Percentiles rank a stretch among this genome's conserved stretches.
Evolutionary conservation across 176 grass and related monocot genomes (phyloP).

Genomic region (Rhynchospora tenuis): DNA sequence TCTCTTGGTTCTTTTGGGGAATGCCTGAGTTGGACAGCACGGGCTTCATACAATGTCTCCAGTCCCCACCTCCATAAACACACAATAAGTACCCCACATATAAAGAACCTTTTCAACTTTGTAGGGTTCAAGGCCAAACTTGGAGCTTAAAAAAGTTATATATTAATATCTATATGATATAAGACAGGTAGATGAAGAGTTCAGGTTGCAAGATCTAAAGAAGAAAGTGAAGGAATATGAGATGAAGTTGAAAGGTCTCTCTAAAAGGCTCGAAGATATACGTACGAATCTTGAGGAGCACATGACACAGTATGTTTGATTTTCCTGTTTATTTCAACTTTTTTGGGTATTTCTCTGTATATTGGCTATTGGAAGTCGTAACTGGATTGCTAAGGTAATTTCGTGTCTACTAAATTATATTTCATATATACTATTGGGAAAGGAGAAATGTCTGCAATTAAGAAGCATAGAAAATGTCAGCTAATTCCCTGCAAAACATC

Average conservation of each 20-base stretch:
- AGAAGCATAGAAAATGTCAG: neutral
- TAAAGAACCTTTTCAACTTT: neutral
- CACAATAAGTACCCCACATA: neutral
- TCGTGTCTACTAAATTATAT: neutral
- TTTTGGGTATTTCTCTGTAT: neutral
- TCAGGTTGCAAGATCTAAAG: conserved; percentile 70
- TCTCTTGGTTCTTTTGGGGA: neutral
- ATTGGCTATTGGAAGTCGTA: too few relatives aligned
- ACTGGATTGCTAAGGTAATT: too few relatives aligned
- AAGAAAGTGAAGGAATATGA: conserved; percentile 71
- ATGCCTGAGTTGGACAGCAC: too few relatives aligned
- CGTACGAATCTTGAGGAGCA: conserved; percentile 59
- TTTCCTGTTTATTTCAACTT: neutral
- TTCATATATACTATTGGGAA: neutral
- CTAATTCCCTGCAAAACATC: neutral
- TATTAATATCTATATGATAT: neutral
- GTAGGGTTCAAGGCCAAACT: neutral
- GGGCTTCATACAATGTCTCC: neutral
- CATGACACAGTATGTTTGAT: conserved; percentile 67
- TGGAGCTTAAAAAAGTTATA: neutral
- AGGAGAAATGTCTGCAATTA: neutral
- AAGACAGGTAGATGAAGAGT: conserved; percentile 75
- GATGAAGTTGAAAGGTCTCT: conserved; percentile 67
- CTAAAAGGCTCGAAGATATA: conserved; percentile 70
- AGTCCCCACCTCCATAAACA: neutral